These are phyloP conservation scores for Kluyveromyces aestuarii DNA, from an alignment of 805 yeast species.

Conservation along the genomic window DNA sequence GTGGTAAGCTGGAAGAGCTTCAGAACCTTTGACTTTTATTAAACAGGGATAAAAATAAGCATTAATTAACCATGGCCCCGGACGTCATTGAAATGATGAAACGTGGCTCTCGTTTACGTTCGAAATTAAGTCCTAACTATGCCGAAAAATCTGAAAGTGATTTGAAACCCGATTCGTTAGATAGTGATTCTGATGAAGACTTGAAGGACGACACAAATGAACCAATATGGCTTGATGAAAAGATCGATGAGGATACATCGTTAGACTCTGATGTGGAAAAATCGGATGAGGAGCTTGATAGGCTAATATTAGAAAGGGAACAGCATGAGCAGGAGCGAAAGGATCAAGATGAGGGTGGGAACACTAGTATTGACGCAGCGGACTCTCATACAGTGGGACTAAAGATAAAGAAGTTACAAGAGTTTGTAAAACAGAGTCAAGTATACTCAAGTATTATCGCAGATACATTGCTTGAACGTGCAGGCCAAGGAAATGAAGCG, in stretches of 20 bases:
- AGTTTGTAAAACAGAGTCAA: slow-evolving; percentile 78
- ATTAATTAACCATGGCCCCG: background rate
- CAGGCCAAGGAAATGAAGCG: slow-evolving; percentile 33
- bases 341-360: slow-evolving; percentile 7
- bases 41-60: too few species aligned
- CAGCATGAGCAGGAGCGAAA: slow-evolving; percentile 1
- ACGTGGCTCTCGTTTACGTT: background rate
- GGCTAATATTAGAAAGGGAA: slow-evolving; percentile 5
- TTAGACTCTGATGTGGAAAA: slow-evolving; percentile 14
- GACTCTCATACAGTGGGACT: slow-evolving; percentile 40
- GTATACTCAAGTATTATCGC: slow-evolving; percentile 81
- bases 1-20: too few species aligned
- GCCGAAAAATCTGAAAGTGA: slow-evolving; percentile 25
- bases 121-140: slow-evolving; percentile 8
- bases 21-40: too few species aligned
- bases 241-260: slow-evolving; percentile 5
- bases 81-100: slow-evolving; percentile 1
- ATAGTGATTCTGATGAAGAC: slow-evolving; percentile 10
- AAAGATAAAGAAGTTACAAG: slow-evolving; percentile 59
- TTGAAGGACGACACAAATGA: slow-evolving; percentile 6
- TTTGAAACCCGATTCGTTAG: slow-evolving; percentile 14
- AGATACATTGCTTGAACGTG: slow-evolving; percentile 48
- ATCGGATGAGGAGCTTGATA: slow-evolving; percentile 9
- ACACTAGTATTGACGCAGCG: slow-evolving; percentile 17
- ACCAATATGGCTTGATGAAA: slow-evolving; percentile 23